Evolutionary conservation across 306 rosid species (phyloP).

Genomic region (Abrus pulchellus): DNA sequence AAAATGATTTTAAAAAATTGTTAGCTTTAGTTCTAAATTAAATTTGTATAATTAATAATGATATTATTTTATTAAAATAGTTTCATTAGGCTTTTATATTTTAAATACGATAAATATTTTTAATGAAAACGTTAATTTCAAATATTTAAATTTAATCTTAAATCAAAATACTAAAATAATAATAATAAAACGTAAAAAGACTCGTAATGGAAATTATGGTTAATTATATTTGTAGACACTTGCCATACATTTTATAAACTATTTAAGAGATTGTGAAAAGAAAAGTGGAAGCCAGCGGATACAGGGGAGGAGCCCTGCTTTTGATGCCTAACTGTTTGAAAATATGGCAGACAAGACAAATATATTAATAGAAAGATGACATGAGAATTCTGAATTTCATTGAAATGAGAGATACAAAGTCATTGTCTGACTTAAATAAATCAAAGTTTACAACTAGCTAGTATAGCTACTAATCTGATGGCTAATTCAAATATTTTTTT

Average conservation of each 20-base stretch:
- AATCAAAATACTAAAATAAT: not conserved
- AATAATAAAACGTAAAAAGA: not conserved
- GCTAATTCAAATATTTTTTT: not conserved
- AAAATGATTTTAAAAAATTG: too few relatives aligned
- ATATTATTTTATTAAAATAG: too few relatives aligned
- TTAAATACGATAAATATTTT: too few relatives aligned
- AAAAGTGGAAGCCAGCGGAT: not conserved
- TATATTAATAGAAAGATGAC: not conserved
- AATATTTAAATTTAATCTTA: not conserved
- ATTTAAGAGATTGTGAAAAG: not conserved
- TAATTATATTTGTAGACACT: not conserved
- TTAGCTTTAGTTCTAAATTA: too few relatives aligned
- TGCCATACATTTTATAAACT: not conserved
- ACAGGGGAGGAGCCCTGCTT: not conserved
- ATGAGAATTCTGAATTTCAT: not conserved
- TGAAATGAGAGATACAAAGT: not conserved
- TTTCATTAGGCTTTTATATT: too few relatives aligned
- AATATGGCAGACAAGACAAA: not conserved
- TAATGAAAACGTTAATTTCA: too few relatives aligned
- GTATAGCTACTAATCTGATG: not conserved
- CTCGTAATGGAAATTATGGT: not conserved
- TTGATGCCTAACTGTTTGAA: conserved; percentile 35
- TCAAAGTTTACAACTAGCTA: not conserved
- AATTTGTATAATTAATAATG: too few relatives aligned
- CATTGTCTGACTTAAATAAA: not conserved